These are phyloP conservation scores for Penicillium palitans DNA, from an alignment of 2,329 filamentous ascomycete genomes.

Conservation along the genomic window DNA sequence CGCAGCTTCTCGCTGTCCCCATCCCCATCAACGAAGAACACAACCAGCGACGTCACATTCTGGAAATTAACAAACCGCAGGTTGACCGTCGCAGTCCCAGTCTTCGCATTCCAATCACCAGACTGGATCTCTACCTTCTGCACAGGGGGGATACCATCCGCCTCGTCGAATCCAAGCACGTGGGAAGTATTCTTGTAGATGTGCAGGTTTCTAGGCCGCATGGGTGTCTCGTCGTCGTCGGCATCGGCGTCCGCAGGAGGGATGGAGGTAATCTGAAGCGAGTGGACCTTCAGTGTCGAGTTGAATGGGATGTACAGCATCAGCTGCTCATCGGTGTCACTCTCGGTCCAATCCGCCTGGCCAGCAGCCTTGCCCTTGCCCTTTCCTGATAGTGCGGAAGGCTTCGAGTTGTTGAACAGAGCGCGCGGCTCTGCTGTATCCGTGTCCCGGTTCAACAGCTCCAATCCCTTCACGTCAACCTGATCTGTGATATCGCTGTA, in stretches of 20 bases:
- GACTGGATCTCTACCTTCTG: conserved; percentile 74
- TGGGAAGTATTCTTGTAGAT: conserved; percentile 86
- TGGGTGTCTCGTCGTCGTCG: conserved; percentile 69
- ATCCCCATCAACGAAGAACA: conserved; percentile 87
- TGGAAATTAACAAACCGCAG: conserved; percentile 97
- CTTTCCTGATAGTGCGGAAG: conserved; percentile 56
- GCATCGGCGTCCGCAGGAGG: conserved; percentile 55
- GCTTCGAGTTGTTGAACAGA: conserved; percentile 70
- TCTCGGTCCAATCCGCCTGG: conserved; percentile 86
- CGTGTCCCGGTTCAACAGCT: conserved; percentile 83
- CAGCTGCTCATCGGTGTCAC: conserved; percentile 94
- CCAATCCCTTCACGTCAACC: conserved; percentile 75
- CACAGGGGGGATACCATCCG: conserved; percentile 78
- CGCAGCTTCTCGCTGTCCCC: conserved; percentile 81
- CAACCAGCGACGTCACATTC: conserved; percentile 78
- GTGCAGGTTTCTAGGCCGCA: conserved; percentile 79
- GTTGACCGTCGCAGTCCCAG: conserved; percentile 69
- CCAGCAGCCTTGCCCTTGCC: conserved; percentile 52
- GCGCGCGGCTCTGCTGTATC: conserved; percentile 70
- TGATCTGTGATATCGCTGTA: conserved; percentile 82
- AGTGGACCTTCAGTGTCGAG: conserved; percentile 84
- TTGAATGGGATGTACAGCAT: conserved; percentile 92
- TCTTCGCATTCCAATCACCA: conserved; percentile 73
- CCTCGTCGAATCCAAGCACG: conserved; percentile 92
- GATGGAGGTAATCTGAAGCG: conserved; percentile 79